Conservation (phyloP, 2,329 filamentous ascomycete species). For the Colletotrichum endophyticum region DNA sequence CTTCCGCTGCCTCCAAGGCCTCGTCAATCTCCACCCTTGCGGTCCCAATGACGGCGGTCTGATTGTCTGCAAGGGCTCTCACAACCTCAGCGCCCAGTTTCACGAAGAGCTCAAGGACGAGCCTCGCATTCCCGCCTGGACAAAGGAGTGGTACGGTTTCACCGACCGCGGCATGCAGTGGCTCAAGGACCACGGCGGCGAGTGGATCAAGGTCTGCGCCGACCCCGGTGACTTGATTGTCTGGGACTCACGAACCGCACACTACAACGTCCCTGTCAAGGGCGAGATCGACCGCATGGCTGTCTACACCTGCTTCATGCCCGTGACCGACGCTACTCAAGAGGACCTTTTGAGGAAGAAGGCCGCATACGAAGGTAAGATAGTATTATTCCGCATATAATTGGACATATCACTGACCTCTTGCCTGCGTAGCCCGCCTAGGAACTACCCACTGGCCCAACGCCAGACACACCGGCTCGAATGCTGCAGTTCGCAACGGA, state of each 20-base stretch:
- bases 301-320: constrained; percentile 46
- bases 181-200: constrained; percentile 34
- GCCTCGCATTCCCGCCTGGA: constrained; percentile 38
- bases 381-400: background rate
- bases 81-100: constrained; percentile 35
- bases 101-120: constrained; percentile 36
- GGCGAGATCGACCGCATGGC: constrained; percentile 33
- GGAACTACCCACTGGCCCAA: constrained; percentile 50
- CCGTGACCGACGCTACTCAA: constrained; percentile 40
- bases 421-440: constrained; percentile 22
- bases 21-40: constrained; percentile 47
- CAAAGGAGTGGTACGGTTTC: constrained; percentile 38
- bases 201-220: constrained; percentile 41
- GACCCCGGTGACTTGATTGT: constrained; percentile 48
- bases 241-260: constrained; percentile 51
- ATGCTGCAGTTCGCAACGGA: constrained; percentile 25
- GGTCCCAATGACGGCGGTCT: constrained; percentile 38
- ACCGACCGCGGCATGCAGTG: constrained; percentile 39
- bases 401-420: accelerated
- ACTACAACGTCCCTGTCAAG: constrained; percentile 45
- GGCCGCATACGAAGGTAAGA: constrained; percentile 38
- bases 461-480: constrained; percentile 35
- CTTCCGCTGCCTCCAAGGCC: constrained; percentile 55
- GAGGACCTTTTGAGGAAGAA: constrained; percentile 47
- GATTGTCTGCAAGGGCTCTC: constrained; percentile 34